Percentiles rank a stretch among this genome's conserved stretches.
These are phyloP conservation scores for Fusarium cyanostomum DNA, from an alignment of 2,329 filamentous ascomycete species.

Conservation along the genomic window DNA sequence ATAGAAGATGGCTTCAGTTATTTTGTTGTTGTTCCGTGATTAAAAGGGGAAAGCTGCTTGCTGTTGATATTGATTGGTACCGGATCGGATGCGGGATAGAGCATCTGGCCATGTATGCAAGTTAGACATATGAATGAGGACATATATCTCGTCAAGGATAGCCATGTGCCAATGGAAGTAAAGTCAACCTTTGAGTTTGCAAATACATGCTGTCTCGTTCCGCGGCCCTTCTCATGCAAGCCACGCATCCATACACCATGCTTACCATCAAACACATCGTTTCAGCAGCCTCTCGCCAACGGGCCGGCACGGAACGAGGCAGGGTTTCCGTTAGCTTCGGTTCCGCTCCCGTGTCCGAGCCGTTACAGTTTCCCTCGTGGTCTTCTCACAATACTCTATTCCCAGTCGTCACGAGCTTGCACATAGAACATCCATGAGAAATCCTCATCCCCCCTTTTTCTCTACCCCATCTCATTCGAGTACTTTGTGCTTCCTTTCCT, in stretches of 20 bases:
- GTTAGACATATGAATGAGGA: constrained; percentile 26
- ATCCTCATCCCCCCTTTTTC: background rate
- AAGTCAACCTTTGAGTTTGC: background rate
- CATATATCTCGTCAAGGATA: constrained; percentile 10
- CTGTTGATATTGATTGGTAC: constrained; percentile 37
- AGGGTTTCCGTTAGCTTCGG: too few species aligned
- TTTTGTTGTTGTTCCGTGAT: constrained; percentile 18
- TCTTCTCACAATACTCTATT: background rate
- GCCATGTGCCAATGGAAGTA: background rate
- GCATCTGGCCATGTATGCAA: constrained; percentile 22
- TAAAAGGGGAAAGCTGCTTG: constrained; percentile 19
- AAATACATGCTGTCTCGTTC: background rate
- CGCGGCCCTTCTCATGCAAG: background rate
- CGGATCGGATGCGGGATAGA: constrained; percentile 32
- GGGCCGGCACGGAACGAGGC: background rate
- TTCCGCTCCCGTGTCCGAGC: constrained; percentile 6
- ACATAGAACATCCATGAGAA: background rate
- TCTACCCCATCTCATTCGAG: background rate
- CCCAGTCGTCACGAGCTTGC: background rate
- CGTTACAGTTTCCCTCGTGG: background rate
- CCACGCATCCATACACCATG: background rate
- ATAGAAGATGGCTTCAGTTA: constrained; percentile 38
- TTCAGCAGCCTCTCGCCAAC: background rate
- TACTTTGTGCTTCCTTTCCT: background rate
- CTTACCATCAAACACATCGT: background rate